Base-by-base conservation (phyloP, 805 yeast species). In the Suhomyces vadensis region DNA sequence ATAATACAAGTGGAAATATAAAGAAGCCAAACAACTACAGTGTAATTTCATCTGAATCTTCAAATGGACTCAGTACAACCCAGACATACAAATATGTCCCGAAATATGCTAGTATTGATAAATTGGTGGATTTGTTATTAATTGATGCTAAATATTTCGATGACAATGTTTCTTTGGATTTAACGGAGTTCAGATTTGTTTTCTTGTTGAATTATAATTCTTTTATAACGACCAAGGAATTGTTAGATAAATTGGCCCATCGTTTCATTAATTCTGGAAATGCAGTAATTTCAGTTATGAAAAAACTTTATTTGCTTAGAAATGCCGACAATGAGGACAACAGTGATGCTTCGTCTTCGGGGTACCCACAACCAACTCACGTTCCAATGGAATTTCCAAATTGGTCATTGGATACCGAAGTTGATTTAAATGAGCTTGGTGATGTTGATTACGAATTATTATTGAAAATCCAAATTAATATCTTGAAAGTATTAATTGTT, bases 381-480 rank as follows among this genome's bases (percentile, higher is more conserved):
- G 46, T 31, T 9, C 19, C 39, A n/a, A 27, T 44, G 24, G 57
- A 57, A 14, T 78, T 78, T 53, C 90, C 89, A 0, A 76, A 77
- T 31, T 86, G 94, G 94, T 72, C 71, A 26, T 46, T 63, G 22
- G 75, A 71, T 46, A 48, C 55, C 4, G 49, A 59, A 2, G 64
- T 65, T 3, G 69, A 70, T 35, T 68, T 77, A 21, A 67, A 63
- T 13, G 64, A 57, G 11, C 56, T 70, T 31, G 75, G 75, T 0
- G 75, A 76, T 3, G 71, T 85, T 25, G 85, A 84, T 53, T 82
- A 84, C 74, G 75, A 75, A 36, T 75, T 81, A 43, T 82, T 87
- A 36, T 82, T 85, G 8, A 87, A 83, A 56, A 86, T 91, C 35
- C 94, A 90, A 58, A 73, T 85, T 29, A 95, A 95, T 31, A 80